Conservation (phyloP, 345 rosid species). For the Erodium maritimum region DNA sequence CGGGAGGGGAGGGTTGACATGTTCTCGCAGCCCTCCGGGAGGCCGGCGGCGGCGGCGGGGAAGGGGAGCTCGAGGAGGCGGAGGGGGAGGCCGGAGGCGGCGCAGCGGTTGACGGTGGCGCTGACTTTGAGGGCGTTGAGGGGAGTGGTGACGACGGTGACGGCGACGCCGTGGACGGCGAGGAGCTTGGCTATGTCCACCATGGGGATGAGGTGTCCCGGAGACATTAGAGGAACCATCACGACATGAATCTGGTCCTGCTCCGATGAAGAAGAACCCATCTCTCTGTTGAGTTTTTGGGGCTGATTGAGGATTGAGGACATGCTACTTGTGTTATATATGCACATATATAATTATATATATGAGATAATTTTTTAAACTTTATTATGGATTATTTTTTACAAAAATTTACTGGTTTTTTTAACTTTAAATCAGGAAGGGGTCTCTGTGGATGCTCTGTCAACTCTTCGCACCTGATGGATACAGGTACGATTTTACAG, state of each 20-base stretch:
- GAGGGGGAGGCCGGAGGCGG: slow-evolving; percentile 7
- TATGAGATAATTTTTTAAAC: too few species aligned
- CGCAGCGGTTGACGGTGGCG: slow-evolving; percentile 2
- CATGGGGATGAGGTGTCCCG: slow-evolving; percentile 17
- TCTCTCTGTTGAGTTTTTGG: too few species aligned
- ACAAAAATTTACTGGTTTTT: too few species aligned
- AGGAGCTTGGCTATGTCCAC: slow-evolving; percentile 12
- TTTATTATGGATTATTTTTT: too few species aligned
- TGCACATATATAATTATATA: too few species aligned
- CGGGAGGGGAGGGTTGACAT: slow-evolving; percentile 7
- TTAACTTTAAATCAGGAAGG: too few species aligned
- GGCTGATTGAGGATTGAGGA: too few species aligned
- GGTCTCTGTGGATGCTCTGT: too few species aligned
- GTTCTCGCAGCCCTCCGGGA: slow-evolving; percentile 15
- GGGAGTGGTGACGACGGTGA: slow-evolving; percentile 16
- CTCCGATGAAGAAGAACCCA: too few species aligned
- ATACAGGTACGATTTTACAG: too few species aligned
- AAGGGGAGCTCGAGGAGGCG: slow-evolving; percentile 6
- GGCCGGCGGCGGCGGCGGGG: slow-evolving; percentile 8
- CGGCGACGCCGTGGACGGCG: slow-evolving; percentile 9
- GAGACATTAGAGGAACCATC: slow-evolving; percentile 13
- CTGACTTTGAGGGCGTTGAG: slow-evolving; percentile 7
- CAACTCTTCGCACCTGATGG: too few species aligned
- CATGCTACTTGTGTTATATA: too few species aligned
- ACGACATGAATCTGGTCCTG: slow-evolving; percentile 8